A percentile compares a stretch with the other conserved stretches of the same genome.
phyloP scores from a whole-genome alignment of 225 moss, liverwort and hornwort species.

The Marchantia polymorpha region DNA sequence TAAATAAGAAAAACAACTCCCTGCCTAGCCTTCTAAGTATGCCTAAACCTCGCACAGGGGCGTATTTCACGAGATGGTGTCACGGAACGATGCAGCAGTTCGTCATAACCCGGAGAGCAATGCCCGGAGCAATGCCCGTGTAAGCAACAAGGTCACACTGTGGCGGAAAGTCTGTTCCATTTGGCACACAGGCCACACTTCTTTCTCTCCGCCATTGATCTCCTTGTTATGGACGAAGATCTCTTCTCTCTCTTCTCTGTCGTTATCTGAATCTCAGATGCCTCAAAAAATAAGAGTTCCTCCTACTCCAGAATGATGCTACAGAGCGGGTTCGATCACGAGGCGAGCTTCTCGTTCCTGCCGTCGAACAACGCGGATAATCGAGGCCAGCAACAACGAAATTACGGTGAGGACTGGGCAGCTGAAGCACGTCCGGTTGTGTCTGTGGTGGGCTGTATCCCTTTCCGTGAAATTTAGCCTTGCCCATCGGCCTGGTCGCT shows the following conservation, averaged over 20 bases:
- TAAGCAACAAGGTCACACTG: slow-evolving; percentile 42
- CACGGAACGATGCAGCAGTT: slow-evolving; percentile 55
- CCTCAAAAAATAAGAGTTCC: slow-evolving; percentile 49
- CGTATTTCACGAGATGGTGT: too few species aligned
- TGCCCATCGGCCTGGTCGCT: too few species aligned
- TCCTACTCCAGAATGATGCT: slow-evolving; percentile 39
- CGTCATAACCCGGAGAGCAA: slow-evolving; percentile 32
- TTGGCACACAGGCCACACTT: slow-evolving; percentile 53
- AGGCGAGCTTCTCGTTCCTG: slow-evolving; percentile 48
- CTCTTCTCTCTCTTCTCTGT: slow-evolving; percentile 27
- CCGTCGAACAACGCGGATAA: slow-evolving; percentile 38
- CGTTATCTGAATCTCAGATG: slow-evolving; percentile 33
- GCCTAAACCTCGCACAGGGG: too few species aligned
- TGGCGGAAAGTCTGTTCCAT: slow-evolving; percentile 41
- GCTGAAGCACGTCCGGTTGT: slow-evolving; percentile 37
- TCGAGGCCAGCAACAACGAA: background rate
- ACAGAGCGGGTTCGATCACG: slow-evolving; percentile 25
- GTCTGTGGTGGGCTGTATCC: slow-evolving; percentile 4
- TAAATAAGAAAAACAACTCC: too few species aligned
- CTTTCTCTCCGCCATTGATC: slow-evolving; percentile 40
- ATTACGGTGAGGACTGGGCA: slow-evolving; percentile 19
- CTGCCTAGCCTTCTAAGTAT: too few species aligned
- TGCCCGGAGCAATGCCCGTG: too few species aligned
- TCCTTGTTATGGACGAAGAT: slow-evolving; percentile 25
- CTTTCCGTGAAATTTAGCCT: too few species aligned